Evolutionary conservation across 345 rosid genomes (phyloP).

Genomic region (Acer campestre): DNA sequence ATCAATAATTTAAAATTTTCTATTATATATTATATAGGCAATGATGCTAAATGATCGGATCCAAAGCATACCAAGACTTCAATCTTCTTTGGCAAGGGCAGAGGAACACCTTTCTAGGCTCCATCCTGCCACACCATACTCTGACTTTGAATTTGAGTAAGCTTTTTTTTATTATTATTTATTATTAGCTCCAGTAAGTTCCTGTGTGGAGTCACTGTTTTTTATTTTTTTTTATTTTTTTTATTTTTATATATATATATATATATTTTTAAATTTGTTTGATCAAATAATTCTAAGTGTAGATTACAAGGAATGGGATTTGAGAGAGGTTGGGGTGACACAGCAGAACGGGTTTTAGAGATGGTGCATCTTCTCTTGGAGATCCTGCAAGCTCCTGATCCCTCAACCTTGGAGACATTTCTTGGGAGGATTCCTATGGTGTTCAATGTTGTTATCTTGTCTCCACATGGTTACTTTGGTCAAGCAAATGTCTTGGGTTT

Average conservation of each 20-base stretch:
- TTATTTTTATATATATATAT: too few relatives aligned
- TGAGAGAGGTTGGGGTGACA: constrained; percentile 69
- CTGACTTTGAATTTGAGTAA: constrained; percentile 58
- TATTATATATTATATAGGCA: constrained; percentile 31
- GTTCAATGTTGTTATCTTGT: constrained; percentile 60
- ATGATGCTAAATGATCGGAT: constrained; percentile 68
- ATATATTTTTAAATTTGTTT: too few relatives aligned
- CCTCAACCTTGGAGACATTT: constrained; percentile 58
- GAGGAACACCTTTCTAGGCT: constrained; percentile 58
- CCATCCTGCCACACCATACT: constrained; percentile 42
- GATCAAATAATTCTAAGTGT: constrained; percentile 7
- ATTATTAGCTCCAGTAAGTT: not conserved
- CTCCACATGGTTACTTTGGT: constrained; percentile 68
- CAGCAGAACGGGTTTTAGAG: constrained; percentile 44
- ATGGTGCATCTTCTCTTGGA: constrained; percentile 63
- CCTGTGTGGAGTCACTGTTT: not conserved
- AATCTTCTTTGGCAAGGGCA: constrained; percentile 54
- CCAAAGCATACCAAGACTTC: constrained; percentile 44
- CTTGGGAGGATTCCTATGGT: constrained; percentile 71
- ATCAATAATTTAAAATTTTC: not conserved
- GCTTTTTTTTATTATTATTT: constrained; percentile 5
- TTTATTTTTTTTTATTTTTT: not conserved
- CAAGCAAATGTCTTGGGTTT: constrained; percentile 68
- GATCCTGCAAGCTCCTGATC: constrained; percentile 70
- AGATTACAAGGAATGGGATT: constrained; percentile 64